Evolutionary conservation across 148 eudicot genomes (phyloP).

Genomic region (Rhododendron griersonianum): DNA sequence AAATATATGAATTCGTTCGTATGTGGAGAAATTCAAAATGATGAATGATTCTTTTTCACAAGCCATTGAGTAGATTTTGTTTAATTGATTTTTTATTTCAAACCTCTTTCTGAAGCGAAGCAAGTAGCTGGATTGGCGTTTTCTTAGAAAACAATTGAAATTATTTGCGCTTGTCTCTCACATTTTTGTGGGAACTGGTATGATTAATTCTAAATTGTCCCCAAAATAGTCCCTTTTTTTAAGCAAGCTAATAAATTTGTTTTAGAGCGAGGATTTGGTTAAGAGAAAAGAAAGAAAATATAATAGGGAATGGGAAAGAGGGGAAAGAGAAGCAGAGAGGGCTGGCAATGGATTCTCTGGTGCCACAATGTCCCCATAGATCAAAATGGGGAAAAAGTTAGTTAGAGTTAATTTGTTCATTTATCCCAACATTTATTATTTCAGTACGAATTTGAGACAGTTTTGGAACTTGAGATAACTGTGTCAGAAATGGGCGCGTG

Average conservation of each 20-base stretch:
- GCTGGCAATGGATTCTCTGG: neutral
- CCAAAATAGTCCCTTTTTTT: neutral
- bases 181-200: neutral
- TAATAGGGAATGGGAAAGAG: neutral
- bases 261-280: neutral
- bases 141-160: neutral
- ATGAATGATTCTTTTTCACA: neutral
- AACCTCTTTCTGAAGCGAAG: neutral
- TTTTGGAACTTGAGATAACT: neutral
- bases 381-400: neutral
- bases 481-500: neutral
- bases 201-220: neutral
- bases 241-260: neutral
- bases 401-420: neutral
- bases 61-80: neutral
- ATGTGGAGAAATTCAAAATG: neutral
- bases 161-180: neutral
- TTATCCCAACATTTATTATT: neutral
- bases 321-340: neutral
- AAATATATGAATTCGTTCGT: neutral
- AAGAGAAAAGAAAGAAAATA: neutral
- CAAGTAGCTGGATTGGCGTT: neutral
- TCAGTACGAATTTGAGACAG: neutral
- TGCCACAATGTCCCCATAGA: neutral
- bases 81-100: neutral